phyloP scores from a whole-genome alignment of 2,329 filamentous ascomycete species.

The Sporothrix protearum region DNA sequence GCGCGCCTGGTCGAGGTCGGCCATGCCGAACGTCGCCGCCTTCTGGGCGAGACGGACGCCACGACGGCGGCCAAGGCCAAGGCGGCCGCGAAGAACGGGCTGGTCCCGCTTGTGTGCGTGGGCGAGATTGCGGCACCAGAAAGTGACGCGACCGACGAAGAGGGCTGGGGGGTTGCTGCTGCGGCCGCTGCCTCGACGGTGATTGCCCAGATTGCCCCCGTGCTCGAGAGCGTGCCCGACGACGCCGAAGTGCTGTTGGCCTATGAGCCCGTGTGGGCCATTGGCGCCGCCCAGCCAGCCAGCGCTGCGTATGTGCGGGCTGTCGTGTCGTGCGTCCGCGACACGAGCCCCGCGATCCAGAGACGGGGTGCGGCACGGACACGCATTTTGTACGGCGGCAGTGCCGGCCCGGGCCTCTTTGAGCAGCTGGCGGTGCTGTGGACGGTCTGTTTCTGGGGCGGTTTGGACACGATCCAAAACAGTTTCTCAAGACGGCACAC shows the following conservation, averaged over 20 bases:
- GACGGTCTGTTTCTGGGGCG: constrained; percentile 79
- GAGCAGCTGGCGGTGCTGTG: constrained; percentile 61
- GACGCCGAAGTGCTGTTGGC: constrained; percentile 70
- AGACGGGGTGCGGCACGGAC: constrained; percentile 50
- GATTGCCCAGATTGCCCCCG: constrained; percentile 59
- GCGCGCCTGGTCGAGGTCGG: constrained; percentile 72
- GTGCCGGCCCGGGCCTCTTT: constrained; percentile 76
- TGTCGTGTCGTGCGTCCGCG: constrained; percentile 63
- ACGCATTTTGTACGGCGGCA: constrained; percentile 77
- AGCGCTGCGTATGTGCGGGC: constrained; percentile 67
- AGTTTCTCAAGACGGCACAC: constrained; percentile 66
- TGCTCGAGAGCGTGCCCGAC: constrained; percentile 58
- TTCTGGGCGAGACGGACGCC: constrained; percentile 73
- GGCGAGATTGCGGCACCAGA: constrained; percentile 60
- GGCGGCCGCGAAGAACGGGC: constrained; percentile 63
- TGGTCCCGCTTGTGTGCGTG: constrained; percentile 76
- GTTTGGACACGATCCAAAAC: constrained; percentile 73
- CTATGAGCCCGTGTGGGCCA: constrained; percentile 88
- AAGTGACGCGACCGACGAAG: constrained; percentile 41
- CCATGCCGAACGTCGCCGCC: constrained; percentile 70
- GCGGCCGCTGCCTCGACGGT: constrained; percentile 64
- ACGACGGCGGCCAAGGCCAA: constrained; percentile 65
- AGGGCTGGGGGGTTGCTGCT: constrained; percentile 57
- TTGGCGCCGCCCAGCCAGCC: constrained; percentile 70
- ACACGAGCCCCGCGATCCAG: constrained; percentile 47